Evolutionary conservation across 306 rosid species (phyloP).

Genomic region (Gastrolobium villosum): DNA sequence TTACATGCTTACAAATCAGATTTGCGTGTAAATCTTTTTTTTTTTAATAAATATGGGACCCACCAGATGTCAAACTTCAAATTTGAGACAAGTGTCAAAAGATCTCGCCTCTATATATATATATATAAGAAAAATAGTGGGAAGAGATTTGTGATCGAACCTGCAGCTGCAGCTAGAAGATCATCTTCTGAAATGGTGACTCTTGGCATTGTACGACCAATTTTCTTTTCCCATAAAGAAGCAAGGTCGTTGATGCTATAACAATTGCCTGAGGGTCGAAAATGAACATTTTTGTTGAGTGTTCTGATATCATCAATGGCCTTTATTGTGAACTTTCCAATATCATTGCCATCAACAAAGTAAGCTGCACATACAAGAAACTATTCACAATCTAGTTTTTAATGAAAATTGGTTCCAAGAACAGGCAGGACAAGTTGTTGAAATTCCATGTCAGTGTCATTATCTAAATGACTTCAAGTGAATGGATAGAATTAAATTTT

Average conservation of each 20-base stretch:
- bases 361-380: conserved; percentile 56
- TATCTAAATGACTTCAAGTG: background rate
- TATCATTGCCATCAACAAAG: conserved; percentile 70
- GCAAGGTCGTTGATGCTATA: conserved; percentile 70
- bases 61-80: no score
- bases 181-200: conserved; percentile 61
- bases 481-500: background rate
- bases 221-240: conserved; percentile 71
- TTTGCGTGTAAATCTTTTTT: no score
- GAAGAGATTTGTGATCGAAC: conserved; percentile 31
- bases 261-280: conserved; percentile 63
- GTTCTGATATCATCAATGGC: conserved; percentile 61
- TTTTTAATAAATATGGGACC: no score
- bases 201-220: conserved; percentile 67
- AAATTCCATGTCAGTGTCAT: background rate
- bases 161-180: conserved; percentile 71
- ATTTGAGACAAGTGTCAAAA: no score
- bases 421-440: background rate
- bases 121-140: background rate
- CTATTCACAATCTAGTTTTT: background rate
- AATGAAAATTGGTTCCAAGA: background rate
- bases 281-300: conserved; percentile 66
- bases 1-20: no score
- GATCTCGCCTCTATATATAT: no score
- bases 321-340: conserved; percentile 71